Evolutionary conservation across 129 eudicot genomes (phyloP).

Genomic region (Lactuca saligna): DNA sequence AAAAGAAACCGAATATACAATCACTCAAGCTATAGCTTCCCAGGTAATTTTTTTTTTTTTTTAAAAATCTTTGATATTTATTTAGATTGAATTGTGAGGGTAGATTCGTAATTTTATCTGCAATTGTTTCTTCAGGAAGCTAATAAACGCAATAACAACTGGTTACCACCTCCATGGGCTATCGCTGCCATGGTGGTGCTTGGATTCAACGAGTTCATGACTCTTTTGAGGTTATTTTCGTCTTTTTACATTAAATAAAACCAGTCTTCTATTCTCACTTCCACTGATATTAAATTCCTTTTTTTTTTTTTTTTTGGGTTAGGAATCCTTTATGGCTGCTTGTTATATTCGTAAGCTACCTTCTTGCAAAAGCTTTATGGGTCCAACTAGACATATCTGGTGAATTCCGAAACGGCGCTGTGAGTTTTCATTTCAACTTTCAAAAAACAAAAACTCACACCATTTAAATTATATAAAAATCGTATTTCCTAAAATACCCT

Average conservation of each 20-base stretch:
- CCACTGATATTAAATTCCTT: constrained; percentile 7
- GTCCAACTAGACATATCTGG: constrained; percentile 90
- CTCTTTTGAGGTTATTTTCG: constrained; percentile 74
- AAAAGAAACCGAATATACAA: constrained; percentile 90
- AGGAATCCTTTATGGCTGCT: constrained; percentile 88
- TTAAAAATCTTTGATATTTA: no score
- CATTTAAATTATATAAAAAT: background rate
- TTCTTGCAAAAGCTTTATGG: constrained; percentile 93
- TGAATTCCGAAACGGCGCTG: constrained; percentile 87
- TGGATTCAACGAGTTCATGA: constrained; percentile 97
- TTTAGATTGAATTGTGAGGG: background rate
- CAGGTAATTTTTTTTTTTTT: constrained; percentile 54
- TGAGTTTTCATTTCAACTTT: constrained; percentile 39
- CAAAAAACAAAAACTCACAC: background rate
- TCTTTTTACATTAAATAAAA: background rate
- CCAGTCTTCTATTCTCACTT: background rate
- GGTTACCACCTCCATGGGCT: constrained; percentile 99
- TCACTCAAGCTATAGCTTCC: constrained; percentile 88
- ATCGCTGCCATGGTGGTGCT: constrained; percentile 71
- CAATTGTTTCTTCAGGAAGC: constrained; percentile 74
- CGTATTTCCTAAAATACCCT: background rate
- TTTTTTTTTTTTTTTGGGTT: constrained; percentile 13
- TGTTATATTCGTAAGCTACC: constrained; percentile 68
- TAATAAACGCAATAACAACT: constrained; percentile 86
- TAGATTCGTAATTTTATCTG: background rate